phyloP scores from a whole-genome alignment of 2,329 filamentous ascomycete genomes.

The Thelonectria rubi region DNA sequence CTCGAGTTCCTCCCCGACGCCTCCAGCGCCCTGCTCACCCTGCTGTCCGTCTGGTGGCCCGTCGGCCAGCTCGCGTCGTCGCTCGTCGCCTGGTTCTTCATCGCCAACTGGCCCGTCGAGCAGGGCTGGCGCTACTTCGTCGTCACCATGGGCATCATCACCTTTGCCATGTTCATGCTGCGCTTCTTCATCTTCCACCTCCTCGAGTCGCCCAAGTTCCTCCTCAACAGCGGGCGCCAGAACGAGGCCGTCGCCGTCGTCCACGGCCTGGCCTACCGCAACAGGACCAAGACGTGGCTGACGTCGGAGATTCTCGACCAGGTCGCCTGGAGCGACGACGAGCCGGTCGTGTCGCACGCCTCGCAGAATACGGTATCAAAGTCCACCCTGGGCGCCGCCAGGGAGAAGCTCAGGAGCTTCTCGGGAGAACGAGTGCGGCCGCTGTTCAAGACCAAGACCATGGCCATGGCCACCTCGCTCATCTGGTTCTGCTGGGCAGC shows the following conservation, averaged over 20 bases:
- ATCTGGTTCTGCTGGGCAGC: conserved; percentile 85
- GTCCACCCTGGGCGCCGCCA: conserved; percentile 55
- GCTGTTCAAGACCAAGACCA: conserved; percentile 66
- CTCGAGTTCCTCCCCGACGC: conserved; percentile 83
- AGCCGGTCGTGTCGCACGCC: conserved; percentile 37
- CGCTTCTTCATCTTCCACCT: conserved; percentile 85
- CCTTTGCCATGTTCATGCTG: conserved; percentile 78
- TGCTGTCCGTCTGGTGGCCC: conserved; percentile 89
- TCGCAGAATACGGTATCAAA: conserved; percentile 23
- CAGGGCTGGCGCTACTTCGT: conserved; percentile 83
- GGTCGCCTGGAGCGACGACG: conserved; percentile 57
- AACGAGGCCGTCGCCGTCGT: conserved; percentile 82
- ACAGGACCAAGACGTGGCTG: conserved; percentile 76
- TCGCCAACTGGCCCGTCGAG: conserved; percentile 72
- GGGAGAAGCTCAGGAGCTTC: conserved; percentile 70
- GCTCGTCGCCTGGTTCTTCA: conserved; percentile 78
- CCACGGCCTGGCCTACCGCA: conserved; percentile 79
- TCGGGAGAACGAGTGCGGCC: conserved; percentile 73
- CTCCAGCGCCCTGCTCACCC: conserved; percentile 76
- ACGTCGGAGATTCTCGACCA: conserved; percentile 73
- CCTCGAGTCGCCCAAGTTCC: conserved; percentile 86
- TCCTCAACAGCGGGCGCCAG: conserved; percentile 80
- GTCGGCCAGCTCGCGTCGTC: conserved; percentile 80
- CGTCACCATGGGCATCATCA: conserved; percentile 74
- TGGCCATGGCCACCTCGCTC: conserved; percentile 60